A percentile compares a stretch with the other conserved stretches of the same genome.
These are phyloP conservation scores for Leptodontidium sp. DNA, from an alignment of 2,329 filamentous ascomycete genomes.

Conservation along the genomic window DNA sequence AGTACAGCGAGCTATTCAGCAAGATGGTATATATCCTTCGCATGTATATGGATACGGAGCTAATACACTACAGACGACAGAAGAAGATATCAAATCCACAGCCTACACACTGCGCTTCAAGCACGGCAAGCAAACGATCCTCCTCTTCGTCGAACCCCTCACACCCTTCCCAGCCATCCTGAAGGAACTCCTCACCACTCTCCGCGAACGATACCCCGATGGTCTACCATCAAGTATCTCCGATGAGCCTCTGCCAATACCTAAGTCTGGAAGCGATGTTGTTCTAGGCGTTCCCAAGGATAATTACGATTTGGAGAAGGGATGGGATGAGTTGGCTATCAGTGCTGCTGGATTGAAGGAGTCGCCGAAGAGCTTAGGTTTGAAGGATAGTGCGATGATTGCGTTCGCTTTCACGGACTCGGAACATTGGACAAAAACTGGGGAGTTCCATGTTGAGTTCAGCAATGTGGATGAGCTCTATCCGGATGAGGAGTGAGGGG, in stretches of 20 bases:
- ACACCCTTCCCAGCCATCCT: constrained; percentile 65
- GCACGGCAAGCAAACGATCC: constrained; percentile 74
- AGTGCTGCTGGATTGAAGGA: constrained; percentile 47
- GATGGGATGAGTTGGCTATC: constrained; percentile 55
- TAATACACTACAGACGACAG: constrained; percentile 29
- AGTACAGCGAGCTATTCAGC: not conserved
- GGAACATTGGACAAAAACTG: constrained; percentile 44
- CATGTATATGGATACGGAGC: not conserved
- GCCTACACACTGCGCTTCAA: constrained; percentile 75
- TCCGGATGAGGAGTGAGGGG: constrained; percentile 33
- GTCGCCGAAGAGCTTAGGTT: constrained; percentile 47
- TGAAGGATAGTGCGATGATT: constrained; percentile 51
- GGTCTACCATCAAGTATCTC: constrained; percentile 55
- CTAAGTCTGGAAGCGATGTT: constrained; percentile 50
- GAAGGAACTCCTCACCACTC: constrained; percentile 62
- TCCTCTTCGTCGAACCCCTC: constrained; percentile 69
- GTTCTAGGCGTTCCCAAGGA: constrained; percentile 57
- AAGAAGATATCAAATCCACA: constrained; percentile 51
- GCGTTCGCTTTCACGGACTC: constrained; percentile 52
- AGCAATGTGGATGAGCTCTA: constrained; percentile 38
- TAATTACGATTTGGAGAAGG: constrained; percentile 56
- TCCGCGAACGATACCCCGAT: constrained; percentile 64
- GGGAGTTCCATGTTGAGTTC: constrained; percentile 39
- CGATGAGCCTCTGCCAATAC: constrained; percentile 48
- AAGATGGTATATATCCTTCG: constrained; percentile 3